These are phyloP conservation scores for Aspergillus asperescens DNA, from an alignment of 495 filamentous ascomycete species.

Conservation along the genomic window DNA sequence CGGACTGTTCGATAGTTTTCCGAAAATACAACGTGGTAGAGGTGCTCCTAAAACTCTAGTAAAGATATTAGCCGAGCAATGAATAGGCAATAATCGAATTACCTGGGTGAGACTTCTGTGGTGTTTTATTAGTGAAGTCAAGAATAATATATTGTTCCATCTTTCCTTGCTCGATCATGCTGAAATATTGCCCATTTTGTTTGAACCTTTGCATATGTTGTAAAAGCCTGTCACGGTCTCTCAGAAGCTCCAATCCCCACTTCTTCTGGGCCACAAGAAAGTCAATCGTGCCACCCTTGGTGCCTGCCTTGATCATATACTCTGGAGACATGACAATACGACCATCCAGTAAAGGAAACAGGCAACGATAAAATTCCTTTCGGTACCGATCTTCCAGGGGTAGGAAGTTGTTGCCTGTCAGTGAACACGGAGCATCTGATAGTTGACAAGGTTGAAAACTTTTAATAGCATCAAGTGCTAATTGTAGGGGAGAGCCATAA, in stretches of 20 bases:
- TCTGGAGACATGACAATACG: conserved; percentile 22
- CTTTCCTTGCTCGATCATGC: conserved; percentile 17
- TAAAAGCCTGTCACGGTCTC: conserved; percentile 16
- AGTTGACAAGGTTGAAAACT: conserved; percentile 17
- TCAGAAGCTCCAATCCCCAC: conserved; percentile 20
- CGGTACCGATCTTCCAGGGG: conserved; percentile 23
- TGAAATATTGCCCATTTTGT: conserved; percentile 16
- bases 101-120: conserved; percentile 17
- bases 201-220: conserved; percentile 20
- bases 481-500: conserved; percentile 17
- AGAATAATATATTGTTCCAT: conserved; percentile 23
- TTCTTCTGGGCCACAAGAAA: conserved; percentile 19
- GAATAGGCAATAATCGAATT: conserved; percentile 11
- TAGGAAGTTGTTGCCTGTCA: conserved; percentile 13
- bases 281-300: conserved; percentile 19
- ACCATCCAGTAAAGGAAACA: conserved; percentile 18
- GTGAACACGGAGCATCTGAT: conserved; percentile 14
- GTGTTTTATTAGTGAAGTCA: conserved; percentile 17
- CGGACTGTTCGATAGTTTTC: conserved; percentile 12
- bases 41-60: conserved; percentile 11
- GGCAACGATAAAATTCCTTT: conserved; percentile 24
- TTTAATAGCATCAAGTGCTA: conserved; percentile 18
- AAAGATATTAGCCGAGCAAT: conserved; percentile 18
- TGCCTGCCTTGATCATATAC: conserved; percentile 15
- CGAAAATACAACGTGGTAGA: conserved; percentile 21